These are phyloP conservation scores for Claviceps digitariae DNA, from an alignment of 2,329 filamentous ascomycete genomes.

Conservation along the genomic window DNA sequence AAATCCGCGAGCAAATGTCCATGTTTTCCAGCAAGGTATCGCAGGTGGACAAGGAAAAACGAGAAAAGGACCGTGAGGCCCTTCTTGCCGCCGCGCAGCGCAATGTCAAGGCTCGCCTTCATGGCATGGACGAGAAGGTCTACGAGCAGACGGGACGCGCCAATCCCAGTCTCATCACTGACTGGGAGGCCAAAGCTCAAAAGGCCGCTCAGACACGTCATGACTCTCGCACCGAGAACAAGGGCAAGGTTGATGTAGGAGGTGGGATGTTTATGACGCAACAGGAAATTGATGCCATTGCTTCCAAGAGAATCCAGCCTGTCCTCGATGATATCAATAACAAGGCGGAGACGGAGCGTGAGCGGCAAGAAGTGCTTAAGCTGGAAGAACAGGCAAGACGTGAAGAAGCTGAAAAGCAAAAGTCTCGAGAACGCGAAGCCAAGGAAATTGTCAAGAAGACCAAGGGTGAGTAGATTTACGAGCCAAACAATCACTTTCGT, in stretches of 20 bases:
- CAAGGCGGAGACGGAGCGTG: slow-evolving; percentile 59
- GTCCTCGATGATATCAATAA: slow-evolving; percentile 75
- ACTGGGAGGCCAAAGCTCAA: slow-evolving; percentile 69
- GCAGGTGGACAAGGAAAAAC: slow-evolving; percentile 59
- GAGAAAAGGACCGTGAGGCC: slow-evolving; percentile 58
- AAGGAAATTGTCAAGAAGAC: slow-evolving; percentile 39
- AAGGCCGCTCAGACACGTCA: slow-evolving; percentile 53
- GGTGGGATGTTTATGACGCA: slow-evolving; percentile 70
- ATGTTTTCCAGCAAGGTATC: slow-evolving; percentile 55
- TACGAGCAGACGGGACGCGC: slow-evolving; percentile 64
- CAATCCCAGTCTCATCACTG: slow-evolving; percentile 51
- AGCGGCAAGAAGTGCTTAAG: slow-evolving; percentile 51
- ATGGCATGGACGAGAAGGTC: slow-evolving; percentile 70
- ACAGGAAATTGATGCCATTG: slow-evolving; percentile 66
- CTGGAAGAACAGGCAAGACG: slow-evolving; percentile 44
- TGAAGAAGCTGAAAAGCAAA: slow-evolving; percentile 35
- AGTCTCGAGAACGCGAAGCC: slow-evolving; percentile 36
- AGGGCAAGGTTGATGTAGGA: slow-evolving; percentile 54
- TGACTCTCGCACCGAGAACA: slow-evolving; percentile 41
- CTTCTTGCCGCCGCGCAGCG: slow-evolving; percentile 69
- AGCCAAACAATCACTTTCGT: too few relatives aligned
- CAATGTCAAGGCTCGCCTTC: slow-evolving; percentile 69
- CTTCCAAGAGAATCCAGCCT: slow-evolving; percentile 63
- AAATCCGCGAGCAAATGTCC: slow-evolving; percentile 68
- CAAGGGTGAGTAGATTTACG: slow-evolving; percentile 37